A percentile compares a stretch with the other conserved stretches of the same genome.
Conservation (phyloP, 2,329 filamentous ascomycete species). For the Cercospora sesami region DNA sequence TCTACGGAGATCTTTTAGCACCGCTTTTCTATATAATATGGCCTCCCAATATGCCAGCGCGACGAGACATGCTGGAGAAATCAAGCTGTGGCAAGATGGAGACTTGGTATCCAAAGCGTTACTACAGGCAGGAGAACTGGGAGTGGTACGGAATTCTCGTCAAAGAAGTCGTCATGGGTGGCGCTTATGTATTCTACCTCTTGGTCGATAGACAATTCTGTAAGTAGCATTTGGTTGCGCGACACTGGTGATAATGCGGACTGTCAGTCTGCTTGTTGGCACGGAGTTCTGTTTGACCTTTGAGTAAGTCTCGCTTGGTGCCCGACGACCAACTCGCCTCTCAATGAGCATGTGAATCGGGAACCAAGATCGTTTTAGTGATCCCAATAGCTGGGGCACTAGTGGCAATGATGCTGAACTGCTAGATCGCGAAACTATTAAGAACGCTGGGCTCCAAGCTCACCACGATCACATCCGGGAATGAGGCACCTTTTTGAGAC, state of each 20-base stretch:
- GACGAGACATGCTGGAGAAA: slow-evolving; percentile 6
- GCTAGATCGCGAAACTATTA: neutral
- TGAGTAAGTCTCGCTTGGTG: too few relatives aligned
- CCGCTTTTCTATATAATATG: slow-evolving; percentile 6
- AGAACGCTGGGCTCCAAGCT: neutral
- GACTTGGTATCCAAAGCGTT: neutral
- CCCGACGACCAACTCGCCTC: neutral
- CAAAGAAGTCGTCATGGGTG: neutral
- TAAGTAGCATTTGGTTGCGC: neutral
- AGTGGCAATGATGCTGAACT: neutral
- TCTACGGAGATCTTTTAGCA: slow-evolving; percentile 9
- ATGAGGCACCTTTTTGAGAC: neutral
- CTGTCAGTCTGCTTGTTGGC: too few relatives aligned
- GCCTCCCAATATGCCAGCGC: slow-evolving; percentile 8
- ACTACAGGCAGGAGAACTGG: slow-evolving; percentile 6
- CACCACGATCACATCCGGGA: neutral
- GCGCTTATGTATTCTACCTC: slow-evolving; percentile 3
- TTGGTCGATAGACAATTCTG: neutral
- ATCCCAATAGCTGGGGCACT: neutral
- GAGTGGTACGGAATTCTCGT: neutral
- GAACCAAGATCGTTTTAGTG: neutral
- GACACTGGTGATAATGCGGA: neutral
- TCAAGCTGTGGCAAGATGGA: neutral
- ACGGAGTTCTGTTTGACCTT: too few relatives aligned
- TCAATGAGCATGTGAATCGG: neutral